Evolutionary conservation across 192 early-diverging fungal genomes (phyloP), one percentile per base, ranked within the genome.

Genomic region (Chytriomyces confervae): DNA sequence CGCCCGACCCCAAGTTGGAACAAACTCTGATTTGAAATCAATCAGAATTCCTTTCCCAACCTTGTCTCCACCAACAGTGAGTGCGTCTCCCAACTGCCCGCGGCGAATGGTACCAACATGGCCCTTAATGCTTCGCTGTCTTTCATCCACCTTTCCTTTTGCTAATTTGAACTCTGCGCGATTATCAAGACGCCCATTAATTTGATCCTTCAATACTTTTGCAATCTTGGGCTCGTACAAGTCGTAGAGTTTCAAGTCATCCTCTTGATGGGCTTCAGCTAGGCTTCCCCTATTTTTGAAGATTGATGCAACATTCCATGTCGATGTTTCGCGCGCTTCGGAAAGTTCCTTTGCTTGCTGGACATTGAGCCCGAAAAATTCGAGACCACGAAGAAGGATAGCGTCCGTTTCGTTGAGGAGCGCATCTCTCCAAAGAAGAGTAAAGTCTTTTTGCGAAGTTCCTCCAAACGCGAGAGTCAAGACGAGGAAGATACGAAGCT

Each of bases 21-120:
- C 49, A 53, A 76, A 76, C 27, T 47, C n/a, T 16, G 75, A 13
- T 45, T 72, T 61, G 65, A 75, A 72, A 72, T 71, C 69, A 10
- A 73, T 1, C 11, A 79, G 23, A n/a, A 79, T 62, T 13, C 53
- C 18, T 10, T 46, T 43, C 47, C 16, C 50, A 10, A 23, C 36
- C 49, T 61, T 77, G 36, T 36, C 36, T 9, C 20, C 53, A n/a
- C 57, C 24, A 1, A 16, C 57, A 7, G 64, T 13, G 10, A 24
- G 10, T 18, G 48, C n/a, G 36, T 36, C 36, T 36, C 36, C 36
- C 36, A 36, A 36, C 36, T 36, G 36, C 36, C 36, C 36, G 8
- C 69, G 47, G 1, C 50, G 10, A 50, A 70, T 53, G 20, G 50
- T 70, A 4, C 16, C 16, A 4, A 13, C 16, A 36, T 36, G 36